A percentile compares a stretch with the other conserved stretches of the same genome.
phyloP scores from a whole-genome alignment of 2,329 filamentous ascomycete species.

The Colletotrichum sp. region DNA sequence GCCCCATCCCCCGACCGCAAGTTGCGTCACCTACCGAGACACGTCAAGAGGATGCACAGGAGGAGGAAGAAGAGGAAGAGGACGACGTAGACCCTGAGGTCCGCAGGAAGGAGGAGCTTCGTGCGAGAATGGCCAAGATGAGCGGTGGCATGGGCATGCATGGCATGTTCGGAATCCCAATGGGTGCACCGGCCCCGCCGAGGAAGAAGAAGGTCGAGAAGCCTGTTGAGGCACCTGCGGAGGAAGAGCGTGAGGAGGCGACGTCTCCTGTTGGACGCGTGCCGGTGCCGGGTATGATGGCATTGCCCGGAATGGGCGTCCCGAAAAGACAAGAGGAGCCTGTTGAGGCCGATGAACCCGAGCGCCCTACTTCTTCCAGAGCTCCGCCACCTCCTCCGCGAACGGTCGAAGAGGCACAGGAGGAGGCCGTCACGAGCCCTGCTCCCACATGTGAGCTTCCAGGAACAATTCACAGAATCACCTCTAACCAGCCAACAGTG shows the following conservation, averaged over 20 bases:
- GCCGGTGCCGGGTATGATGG: slow-evolving; percentile 63
- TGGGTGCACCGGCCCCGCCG: slow-evolving; percentile 51
- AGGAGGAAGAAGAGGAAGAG: slow-evolving; percentile 70
- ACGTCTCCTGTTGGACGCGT: slow-evolving; percentile 49
- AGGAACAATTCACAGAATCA: slow-evolving; percentile 25
- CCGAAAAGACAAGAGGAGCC: slow-evolving; percentile 51
- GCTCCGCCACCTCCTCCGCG: slow-evolving; percentile 44
- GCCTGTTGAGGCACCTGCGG: slow-evolving; percentile 32
- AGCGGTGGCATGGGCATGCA: slow-evolving; percentile 97
- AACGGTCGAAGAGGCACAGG: slow-evolving; percentile 54
- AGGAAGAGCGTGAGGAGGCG: slow-evolving; percentile 49
- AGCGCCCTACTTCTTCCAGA: slow-evolving; percentile 42
- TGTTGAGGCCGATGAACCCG: slow-evolving; percentile 55
- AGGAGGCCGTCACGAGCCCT: slow-evolving; percentile 25
- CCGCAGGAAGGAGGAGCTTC: slow-evolving; percentile 82
- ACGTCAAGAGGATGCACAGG: slow-evolving; percentile 45
- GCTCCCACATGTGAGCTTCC: slow-evolving; percentile 10
- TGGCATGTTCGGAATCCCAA: slow-evolving; percentile 85
- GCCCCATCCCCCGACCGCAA: slow-evolving; percentile 38
- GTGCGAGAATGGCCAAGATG: slow-evolving; percentile 98
- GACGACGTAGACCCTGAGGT: slow-evolving; percentile 89
- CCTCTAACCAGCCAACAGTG: slow-evolving; percentile 35
- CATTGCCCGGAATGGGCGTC: slow-evolving; percentile 75
- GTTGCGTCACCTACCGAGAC: slow-evolving; percentile 37
- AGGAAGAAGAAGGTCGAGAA: slow-evolving; percentile 63